Percentiles rank a stretch among this genome's conserved stretches.
Conservation (phyloP, 768 basidiomycete species). For the Leccinum longicurvipes region DNA sequence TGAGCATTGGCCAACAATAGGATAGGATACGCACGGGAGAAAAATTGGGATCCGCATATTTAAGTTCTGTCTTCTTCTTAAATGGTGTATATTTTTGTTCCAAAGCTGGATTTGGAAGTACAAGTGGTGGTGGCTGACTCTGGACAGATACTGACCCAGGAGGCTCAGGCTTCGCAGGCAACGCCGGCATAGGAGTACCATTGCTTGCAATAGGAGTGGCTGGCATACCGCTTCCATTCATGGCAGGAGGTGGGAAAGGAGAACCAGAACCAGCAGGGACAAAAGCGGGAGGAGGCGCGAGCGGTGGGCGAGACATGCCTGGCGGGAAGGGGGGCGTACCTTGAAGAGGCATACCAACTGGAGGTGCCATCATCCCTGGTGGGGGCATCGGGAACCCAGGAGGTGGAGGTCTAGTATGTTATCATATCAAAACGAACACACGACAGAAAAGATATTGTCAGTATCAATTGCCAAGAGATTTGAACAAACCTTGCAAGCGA, state of each 20-base stretch:
- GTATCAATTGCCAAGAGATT: constrained; percentile 12
- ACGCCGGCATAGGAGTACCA: constrained; percentile 20
- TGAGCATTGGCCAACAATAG: background rate
- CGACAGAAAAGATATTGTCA: constrained; percentile 14
- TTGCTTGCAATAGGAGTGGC: constrained; percentile 20
- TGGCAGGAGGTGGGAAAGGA: constrained; percentile 26
- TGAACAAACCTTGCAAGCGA: constrained; percentile 12
- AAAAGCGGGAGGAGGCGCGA: constrained; percentile 36
- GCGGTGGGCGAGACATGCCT: constrained; percentile 35
- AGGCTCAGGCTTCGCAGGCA: background rate
- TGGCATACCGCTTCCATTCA: constrained; percentile 21
- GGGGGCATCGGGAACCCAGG: constrained; percentile 55
- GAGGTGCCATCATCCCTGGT: constrained; percentile 34
- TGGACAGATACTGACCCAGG: constrained; percentile 25
- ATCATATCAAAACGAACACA: constrained; percentile 10
- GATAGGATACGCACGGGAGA: constrained; percentile 53
- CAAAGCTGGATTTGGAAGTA: constrained; percentile 54
- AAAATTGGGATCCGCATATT: constrained; percentile 76
- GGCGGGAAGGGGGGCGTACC: constrained; percentile 37
- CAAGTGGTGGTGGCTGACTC: constrained; percentile 29
- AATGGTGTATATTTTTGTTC: constrained; percentile 68
- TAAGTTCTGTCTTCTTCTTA: constrained; percentile 73
- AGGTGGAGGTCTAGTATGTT: constrained; percentile 40
- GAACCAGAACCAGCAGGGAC: constrained; percentile 33
- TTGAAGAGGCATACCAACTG: constrained; percentile 37